Conservation (phyloP, 768 basidiomycete species). For the Xerocomus potaroensis region DNA sequence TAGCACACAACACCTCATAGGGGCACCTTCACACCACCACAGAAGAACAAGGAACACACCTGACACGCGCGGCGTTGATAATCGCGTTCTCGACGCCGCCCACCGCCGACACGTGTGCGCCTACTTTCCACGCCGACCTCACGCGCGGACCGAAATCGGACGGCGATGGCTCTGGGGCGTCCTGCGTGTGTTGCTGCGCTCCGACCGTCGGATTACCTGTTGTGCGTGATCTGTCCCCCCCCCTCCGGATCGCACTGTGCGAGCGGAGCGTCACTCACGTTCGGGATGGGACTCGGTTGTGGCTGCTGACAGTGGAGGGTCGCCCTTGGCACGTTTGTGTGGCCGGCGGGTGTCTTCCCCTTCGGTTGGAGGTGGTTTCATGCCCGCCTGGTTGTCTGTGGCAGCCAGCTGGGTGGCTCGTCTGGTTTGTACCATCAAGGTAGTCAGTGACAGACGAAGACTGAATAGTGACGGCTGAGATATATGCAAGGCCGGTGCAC, state of each 20-base stretch:
- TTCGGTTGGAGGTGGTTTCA: neutral
- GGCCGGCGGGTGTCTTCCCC: constrained; percentile 2
- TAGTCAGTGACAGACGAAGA: neutral
- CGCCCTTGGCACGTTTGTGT: constrained; percentile 14
- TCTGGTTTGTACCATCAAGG: constrained; percentile 25
- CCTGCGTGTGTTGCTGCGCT: constrained; percentile 5
- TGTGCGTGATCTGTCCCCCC: too few relatives aligned
- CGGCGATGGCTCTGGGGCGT: constrained; percentile 9
- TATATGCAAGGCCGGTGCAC: neutral
- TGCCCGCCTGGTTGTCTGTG: neutral
- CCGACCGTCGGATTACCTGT: neutral
- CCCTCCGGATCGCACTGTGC: neutral
- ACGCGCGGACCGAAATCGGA: constrained; percentile 30
- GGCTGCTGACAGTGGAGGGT: neutral
- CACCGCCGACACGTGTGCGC: constrained; percentile 79
- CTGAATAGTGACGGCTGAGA: neutral
- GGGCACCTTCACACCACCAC: too few relatives aligned
- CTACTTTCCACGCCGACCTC: constrained; percentile 58
- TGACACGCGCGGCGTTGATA: constrained; percentile 63
- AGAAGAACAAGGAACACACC: constrained; percentile 49
- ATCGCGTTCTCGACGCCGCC: constrained; percentile 77
- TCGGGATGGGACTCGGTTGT: neutral
- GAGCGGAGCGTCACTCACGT: constrained; percentile 9
- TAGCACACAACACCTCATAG: too few relatives aligned
- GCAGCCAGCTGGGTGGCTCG: constrained; percentile 7